phyloP scores from a whole-genome alignment of 2,329 filamentous ascomycete genomes.

The Beauveria brongniartii region DNA sequence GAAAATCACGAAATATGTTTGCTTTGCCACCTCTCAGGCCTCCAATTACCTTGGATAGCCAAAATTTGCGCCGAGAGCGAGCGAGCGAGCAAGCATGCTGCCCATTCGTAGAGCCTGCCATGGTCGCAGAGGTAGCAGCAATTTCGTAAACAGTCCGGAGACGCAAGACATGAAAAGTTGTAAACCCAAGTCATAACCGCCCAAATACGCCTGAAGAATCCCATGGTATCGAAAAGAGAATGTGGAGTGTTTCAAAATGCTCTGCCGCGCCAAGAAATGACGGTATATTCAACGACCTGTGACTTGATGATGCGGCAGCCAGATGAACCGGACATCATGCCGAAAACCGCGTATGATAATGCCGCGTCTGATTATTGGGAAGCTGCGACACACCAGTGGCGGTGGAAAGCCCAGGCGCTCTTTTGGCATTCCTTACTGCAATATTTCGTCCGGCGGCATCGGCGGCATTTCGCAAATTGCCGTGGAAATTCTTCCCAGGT shows the following conservation, averaged over 20 bases:
- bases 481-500: slow-evolving; percentile 97
- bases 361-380: slow-evolving; percentile 34
- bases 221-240: slow-evolving; percentile 38
- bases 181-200: slow-evolving; percentile 5
- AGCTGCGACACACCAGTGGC: slow-evolving; percentile 91
- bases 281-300: slow-evolving; percentile 22
- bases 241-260: slow-evolving; percentile 33
- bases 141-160: not conserved
- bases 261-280: slow-evolving; percentile 34
- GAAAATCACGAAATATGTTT: not conserved
- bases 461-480: slow-evolving; percentile 95
- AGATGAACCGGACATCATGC: slow-evolving; percentile 21
- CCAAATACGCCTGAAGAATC: slow-evolving; percentile 16
- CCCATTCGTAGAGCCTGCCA: not conserved
- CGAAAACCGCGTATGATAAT: not conserved
- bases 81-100: not conserved
- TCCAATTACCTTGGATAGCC: not conserved
- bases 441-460: slow-evolving; percentile 94
- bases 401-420: slow-evolving; percentile 95
- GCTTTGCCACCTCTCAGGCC: not conserved
- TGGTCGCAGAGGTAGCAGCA: not conserved
- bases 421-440: slow-evolving; percentile 99
- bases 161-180: slow-evolving; percentile 3
- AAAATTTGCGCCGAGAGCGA: not conserved
- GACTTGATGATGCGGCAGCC: not conserved